Base-by-base conservation (phyloP, 116 monocot species). In the Iris pallida region DNA sequence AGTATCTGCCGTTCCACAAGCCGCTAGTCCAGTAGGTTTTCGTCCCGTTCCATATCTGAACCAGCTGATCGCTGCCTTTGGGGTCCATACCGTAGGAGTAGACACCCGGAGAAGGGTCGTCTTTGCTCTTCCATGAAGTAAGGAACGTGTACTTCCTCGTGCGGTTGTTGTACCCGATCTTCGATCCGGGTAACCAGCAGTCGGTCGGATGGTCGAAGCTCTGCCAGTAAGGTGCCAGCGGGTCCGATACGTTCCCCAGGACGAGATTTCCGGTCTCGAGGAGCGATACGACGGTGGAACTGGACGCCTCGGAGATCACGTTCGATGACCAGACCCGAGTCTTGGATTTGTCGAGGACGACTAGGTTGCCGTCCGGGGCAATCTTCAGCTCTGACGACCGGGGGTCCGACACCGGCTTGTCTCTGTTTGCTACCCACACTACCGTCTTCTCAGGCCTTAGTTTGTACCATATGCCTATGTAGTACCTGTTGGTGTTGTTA, bases 151-250 rank as follows among this genome's bases (percentile, higher is more conserved):
- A 40, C 47, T 61, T 51, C 16, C 61, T 66, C 0, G 75, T 72
- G 7, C 47, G 4, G 42, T 76, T 76, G 68, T 76, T 57, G 48
- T n/a, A 13, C 10, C 73, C 77, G 7, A 77, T 16, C 58, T 56
- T 73, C 19, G 58, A 71, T 13, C 73, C 54, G 0, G 81, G 81
- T 8, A 81, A 62, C 68, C 71, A 76, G 4, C 76, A 72, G 61
- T 81, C 67, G 9, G 75, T 71, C 4, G 80, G 80, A 48, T 80
- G 71, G 18, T 75, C 80, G 5, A 80, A 20, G 63, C 81, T 81
- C 64, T 81, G 76, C 81, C 81, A 81, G 14, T 68, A 47, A 5
- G 56, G 17, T 6, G 0, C 20, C 8, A 53, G 18, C 11, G 75
- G 16, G 42, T 72, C 57, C 15, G 20, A 64, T 40, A 16, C 49